Base-by-base conservation (phyloP, 305 asterid species). In the Euphrasia arctica region DNA sequence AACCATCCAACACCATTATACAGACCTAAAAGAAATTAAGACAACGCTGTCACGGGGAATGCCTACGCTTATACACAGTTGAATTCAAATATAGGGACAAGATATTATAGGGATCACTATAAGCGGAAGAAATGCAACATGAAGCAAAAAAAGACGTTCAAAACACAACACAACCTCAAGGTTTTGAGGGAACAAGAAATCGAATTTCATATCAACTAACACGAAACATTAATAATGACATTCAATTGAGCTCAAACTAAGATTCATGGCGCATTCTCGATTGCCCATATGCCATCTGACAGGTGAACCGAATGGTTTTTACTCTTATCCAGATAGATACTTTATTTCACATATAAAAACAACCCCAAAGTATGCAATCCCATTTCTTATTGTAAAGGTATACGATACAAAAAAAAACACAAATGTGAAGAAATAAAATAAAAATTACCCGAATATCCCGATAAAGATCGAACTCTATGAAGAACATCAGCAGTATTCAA, bases 1-100 rank as follows among this genome's bases (percentile, higher is more conserved):
- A 79, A 76, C 97, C 96, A 94, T 65, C 88, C 88, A 61, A 83
- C 52, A 60, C 99, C 99, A 70, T 79, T 80, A 75, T 83, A 94
- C 74, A 90, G 67, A 52, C 97, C 99, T 94, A 73, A 73, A 72
- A 63, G 22, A 32, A 54, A 47, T 5, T 29, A 68, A 41, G 43
- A 28, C 13, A 42, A 47, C 49, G 63, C 52, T 7, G 50, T 60
- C 59, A 54, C 34, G 58, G 14, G 47, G 60, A 64, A 58, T 22
- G 65, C 48, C 54, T 39, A 65, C 51, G 50, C 29, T 47, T 56
- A 55, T 45, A 11, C 43, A 18, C 36, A 48, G 36, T 22, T 65
- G 45, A 60, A 59, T 15, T 45, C 52, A 50, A 12, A 29, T 50
- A 55, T 34, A 34, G 18, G 11, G 52, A 62, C 7, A 50, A 47